These are phyloP conservation scores for Aspergillus melleus DNA, from an alignment of 2,329 filamentous ascomycete genomes.

Conservation along the genomic window DNA sequence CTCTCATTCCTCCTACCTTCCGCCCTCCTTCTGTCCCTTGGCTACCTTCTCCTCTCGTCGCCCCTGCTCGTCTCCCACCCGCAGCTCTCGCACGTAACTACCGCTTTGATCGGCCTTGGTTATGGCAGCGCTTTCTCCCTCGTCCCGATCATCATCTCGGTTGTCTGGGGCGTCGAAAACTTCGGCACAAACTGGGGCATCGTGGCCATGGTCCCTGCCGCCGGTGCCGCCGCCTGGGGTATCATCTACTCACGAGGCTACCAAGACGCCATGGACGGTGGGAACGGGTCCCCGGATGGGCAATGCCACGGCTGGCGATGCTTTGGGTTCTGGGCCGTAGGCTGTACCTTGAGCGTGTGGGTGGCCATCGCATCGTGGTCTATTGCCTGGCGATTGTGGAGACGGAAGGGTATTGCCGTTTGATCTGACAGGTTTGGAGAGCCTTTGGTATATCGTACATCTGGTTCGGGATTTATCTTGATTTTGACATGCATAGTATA, in stretches of 20 bases:
- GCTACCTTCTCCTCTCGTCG: slow-evolving; percentile 75
- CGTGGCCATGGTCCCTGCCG: slow-evolving; percentile 84
- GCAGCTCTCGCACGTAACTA: slow-evolving; percentile 82
- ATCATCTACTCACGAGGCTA: slow-evolving; percentile 69
- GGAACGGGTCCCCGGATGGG: slow-evolving; percentile 40
- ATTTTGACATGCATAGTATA: not conserved
- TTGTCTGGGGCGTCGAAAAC: slow-evolving; percentile 98
- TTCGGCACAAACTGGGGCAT: slow-evolving; percentile 99
- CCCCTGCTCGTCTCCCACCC: slow-evolving; percentile 77
- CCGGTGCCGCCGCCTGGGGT: slow-evolving; percentile 87
- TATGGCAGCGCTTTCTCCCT: slow-evolving; percentile 91
- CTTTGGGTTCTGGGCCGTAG: slow-evolving; percentile 90
- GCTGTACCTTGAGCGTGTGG: slow-evolving; percentile 68
- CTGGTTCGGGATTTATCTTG: not conserved
- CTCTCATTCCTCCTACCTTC: slow-evolving; percentile 77
- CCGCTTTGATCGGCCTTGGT: slow-evolving; percentile 79
- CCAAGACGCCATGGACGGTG: slow-evolving; percentile 45
- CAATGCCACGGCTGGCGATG: slow-evolving; percentile 82
- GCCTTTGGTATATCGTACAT: not conserved
- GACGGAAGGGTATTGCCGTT: slow-evolving; percentile 70
- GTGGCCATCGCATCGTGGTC: slow-evolving; percentile 70
- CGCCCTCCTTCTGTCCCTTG: slow-evolving; percentile 70
- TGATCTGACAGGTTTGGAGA: slow-evolving; percentile 23
- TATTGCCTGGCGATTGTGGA: slow-evolving; percentile 87
- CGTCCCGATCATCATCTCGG: slow-evolving; percentile 88